Conservation (phyloP, 1,139 yeast species). For the Yarrowia galli region DNA sequence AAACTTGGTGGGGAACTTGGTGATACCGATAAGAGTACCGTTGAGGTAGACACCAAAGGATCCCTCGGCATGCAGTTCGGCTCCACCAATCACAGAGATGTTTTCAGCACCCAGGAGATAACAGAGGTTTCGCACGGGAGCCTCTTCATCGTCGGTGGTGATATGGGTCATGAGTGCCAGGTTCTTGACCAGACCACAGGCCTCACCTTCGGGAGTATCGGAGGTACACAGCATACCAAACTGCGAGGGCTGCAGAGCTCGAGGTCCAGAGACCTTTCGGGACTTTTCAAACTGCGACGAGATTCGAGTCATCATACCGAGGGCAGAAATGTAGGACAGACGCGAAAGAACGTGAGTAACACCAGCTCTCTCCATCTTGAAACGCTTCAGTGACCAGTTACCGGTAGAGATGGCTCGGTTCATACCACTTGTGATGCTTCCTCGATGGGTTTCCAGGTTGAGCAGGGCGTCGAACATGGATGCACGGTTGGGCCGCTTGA, state of each 20-base stretch:
- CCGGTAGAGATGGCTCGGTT: slow-evolving; percentile 98
- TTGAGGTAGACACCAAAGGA: slow-evolving; percentile 87
- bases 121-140: slow-evolving; percentile 79
- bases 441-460: slow-evolving; percentile 87
- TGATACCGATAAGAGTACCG: slow-evolving; percentile 92
- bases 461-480: slow-evolving; percentile 93
- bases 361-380: slow-evolving; percentile 99
- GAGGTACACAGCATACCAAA: slow-evolving; percentile 99
- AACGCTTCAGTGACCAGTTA: slow-evolving; percentile 97
- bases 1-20: slow-evolving; percentile 83
- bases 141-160: slow-evolving; percentile 97
- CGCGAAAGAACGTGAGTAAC: slow-evolving; percentile 95
- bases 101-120: slow-evolving; percentile 89
- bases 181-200: slow-evolving; percentile 97
- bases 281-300: slow-evolving; percentile 98
- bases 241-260: slow-evolving; percentile 98
- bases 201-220: slow-evolving; percentile 99
- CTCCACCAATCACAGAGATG: slow-evolving; percentile 79
- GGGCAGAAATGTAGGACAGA: slow-evolving; percentile 88
- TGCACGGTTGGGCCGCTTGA: slow-evolving; percentile 93
- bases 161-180: slow-evolving; percentile 98
- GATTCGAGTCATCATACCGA: slow-evolving; percentile 99
- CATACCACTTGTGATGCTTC: slow-evolving; percentile 91
- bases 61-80: slow-evolving; percentile 76
- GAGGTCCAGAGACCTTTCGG: slow-evolving; percentile 97